These are phyloP conservation scores for Yamadazyma pseudoaaseri DNA, from an alignment of 1,139 yeast genomes.

Conservation along the genomic window DNA sequence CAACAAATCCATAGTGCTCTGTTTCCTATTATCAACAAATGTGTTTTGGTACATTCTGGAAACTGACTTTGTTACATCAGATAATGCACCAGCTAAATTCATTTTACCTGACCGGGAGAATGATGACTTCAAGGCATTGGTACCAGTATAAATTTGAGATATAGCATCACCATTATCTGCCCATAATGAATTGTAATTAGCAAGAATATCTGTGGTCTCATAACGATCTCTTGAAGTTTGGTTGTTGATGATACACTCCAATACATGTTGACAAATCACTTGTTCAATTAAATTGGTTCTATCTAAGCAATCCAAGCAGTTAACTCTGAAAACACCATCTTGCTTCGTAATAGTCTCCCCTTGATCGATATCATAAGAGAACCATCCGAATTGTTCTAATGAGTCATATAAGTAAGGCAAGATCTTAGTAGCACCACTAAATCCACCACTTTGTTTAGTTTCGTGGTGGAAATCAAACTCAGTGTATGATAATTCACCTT, in stretches of 20 bases:
- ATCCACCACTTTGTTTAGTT: slow-evolving; percentile 79
- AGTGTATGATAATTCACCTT: slow-evolving; percentile 57
- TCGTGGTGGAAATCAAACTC: slow-evolving; percentile 94
- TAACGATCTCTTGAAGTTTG: slow-evolving; percentile 20
- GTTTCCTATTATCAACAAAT: slow-evolving; percentile 89
- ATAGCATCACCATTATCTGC: slow-evolving; percentile 98
- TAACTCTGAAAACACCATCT: slow-evolving; percentile 85
- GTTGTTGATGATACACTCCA: slow-evolving; percentile 65
- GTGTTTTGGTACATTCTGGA: slow-evolving; percentile 94
- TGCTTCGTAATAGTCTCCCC: slow-evolving; percentile 66
- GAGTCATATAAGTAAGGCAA: slow-evolving; percentile 63
- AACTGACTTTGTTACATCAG: slow-evolving; percentile 95
- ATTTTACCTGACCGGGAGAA: slow-evolving; percentile 92
- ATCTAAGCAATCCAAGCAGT: slow-evolving; percentile 93
- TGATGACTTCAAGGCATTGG: slow-evolving; percentile 92
- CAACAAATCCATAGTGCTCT: slow-evolving; percentile 78
- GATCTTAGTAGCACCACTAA: slow-evolving; percentile 76
- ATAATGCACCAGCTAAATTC: slow-evolving; percentile 93
- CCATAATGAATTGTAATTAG: slow-evolving; percentile 82
- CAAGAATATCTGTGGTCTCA: slow-evolving; percentile 47
- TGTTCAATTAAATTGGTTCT: slow-evolving; percentile 93
- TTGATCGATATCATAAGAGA: slow-evolving; percentile 55
- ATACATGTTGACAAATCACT: slow-evolving; percentile 59
- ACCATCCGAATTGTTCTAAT: slow-evolving; percentile 77
- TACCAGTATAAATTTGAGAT: slow-evolving; percentile 95